Evolutionary conservation across 116 monocot genomes (phyloP), one percentile per base, ranked within the genome.

Genomic region (Cymodocea nodosa): DNA sequence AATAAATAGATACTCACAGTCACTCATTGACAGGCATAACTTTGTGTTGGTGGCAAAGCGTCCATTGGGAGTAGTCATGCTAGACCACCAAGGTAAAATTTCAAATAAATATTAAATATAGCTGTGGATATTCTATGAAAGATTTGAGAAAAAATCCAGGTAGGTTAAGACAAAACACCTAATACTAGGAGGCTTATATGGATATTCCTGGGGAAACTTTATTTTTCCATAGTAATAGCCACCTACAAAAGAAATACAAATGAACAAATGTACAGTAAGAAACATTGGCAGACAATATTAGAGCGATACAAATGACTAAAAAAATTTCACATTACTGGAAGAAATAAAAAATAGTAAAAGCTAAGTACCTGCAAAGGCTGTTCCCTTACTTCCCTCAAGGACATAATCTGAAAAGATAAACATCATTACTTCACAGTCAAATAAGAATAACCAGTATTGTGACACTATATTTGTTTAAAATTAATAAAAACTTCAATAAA

Each of bases 201-300:
- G 99, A 82, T 92, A 99, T 50, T 99, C 99, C 51, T 82, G 77
- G 68, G 99, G 92, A 77, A 99, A 99, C 64, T 92, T 99, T 68
- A 99, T 87, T 75, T 92, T 99, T 60, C 99, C 99, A 78, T 92
- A 92, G 62, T 99, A 99, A 84, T 67, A 86, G 56, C 99, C 99
- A 84, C 92, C 99, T 99, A 64, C 44, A 44, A 6, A 44, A 44
- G 11, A 44, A 8, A 44, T 44, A 44, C 5, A 44, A 6, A 44
- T 11, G 6, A 11, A 20, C 20, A 64, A 16, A 54, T 54, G 20
- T 16, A n/a, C 54, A 15, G 15, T 3, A 2, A 18, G 54, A 18
- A 54, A n/a, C 54, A n/a, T 16, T n/a, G n/a, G 54, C 16, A 54
- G 17, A 54, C 20, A 40, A 23, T 44, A 44, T 6, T 11, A 8